Evolutionary conservation across 2,329 filamentous ascomycete species (phyloP).

Genomic region (Paradendryphiella salina): DNA sequence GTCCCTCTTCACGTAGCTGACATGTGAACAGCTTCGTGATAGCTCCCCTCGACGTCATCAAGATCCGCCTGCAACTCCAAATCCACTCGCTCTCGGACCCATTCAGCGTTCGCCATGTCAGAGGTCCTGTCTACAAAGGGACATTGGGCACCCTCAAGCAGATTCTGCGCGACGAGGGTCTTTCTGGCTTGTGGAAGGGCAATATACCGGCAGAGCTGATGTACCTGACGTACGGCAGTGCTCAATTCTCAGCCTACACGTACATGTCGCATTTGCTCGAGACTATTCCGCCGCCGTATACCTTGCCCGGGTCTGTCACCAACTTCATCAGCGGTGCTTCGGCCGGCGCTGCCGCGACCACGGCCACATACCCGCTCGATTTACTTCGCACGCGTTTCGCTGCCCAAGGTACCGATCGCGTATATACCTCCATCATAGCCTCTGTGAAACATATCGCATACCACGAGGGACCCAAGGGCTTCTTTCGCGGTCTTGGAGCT

Average conservation of each 20-base stretch:
- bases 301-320: conserved; percentile 68
- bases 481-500: conserved; percentile 84
- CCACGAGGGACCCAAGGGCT: conserved; percentile 76
- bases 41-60: conserved; percentile 94
- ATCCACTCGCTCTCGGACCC: conserved; percentile 81
- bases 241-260: conserved; percentile 90
- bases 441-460: conserved; percentile 73
- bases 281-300: conserved; percentile 49
- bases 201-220: conserved; percentile 94
- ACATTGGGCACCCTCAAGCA: conserved; percentile 73
- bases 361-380: conserved; percentile 87
- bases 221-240: conserved; percentile 86
- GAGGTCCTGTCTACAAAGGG: conserved; percentile 67
- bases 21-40: conserved; percentile 72
- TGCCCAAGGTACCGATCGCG: conserved; percentile 78
- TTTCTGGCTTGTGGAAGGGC: conserved; percentile 92
- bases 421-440: conserved; percentile 73
- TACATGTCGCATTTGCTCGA: conserved; percentile 70
- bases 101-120: conserved; percentile 56
- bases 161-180: conserved; percentile 78
- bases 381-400: conserved; percentile 92
- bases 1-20: conserved; percentile 5
- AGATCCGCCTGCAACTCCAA: conserved; percentile 95
- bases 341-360: conserved; percentile 81
- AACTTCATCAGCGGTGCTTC: conserved; percentile 82